Evolutionary conservation across 306 rosid genomes (phyloP).

Genomic region (Dryas drummondii): DNA sequence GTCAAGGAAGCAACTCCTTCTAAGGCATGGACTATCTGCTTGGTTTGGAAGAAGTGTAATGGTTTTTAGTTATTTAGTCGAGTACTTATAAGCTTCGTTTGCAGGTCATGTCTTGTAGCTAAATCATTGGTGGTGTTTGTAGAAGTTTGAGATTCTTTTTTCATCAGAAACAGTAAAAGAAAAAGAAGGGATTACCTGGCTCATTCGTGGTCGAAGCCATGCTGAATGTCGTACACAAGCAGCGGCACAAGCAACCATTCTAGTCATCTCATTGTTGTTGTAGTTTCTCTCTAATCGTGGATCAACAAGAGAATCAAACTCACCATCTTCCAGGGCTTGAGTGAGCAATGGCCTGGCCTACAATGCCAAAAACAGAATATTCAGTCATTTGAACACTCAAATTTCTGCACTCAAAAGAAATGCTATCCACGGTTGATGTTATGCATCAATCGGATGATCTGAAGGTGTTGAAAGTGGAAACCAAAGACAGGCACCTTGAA

Average conservation of each 20-base stretch:
- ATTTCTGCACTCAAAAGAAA: not conserved
- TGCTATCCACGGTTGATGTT: too few relatives aligned
- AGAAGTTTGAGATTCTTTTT: not conserved
- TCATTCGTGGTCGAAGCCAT: constrained; percentile 28
- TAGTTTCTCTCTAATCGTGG: constrained; percentile 23
- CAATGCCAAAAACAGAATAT: not conserved
- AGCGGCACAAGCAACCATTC: constrained; percentile 30
- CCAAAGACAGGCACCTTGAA: not conserved
- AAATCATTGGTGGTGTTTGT: not conserved
- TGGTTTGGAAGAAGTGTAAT: constrained; percentile 2
- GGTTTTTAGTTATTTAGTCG: not conserved
- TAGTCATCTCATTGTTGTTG: constrained; percentile 20
- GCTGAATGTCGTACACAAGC: constrained; percentile 33
- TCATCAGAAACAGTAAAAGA: not conserved
- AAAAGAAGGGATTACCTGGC: constrained; percentile 15
- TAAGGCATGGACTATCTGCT: constrained; percentile 50
- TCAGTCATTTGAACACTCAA: not conserved
- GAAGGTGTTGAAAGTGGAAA: not conserved
- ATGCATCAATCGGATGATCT: too few relatives aligned
- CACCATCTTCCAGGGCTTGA: constrained; percentile 20
- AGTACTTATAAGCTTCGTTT: too few relatives aligned
- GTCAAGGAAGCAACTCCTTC: constrained; percentile 46
- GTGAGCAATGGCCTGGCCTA: constrained; percentile 36
- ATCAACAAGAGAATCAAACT: constrained; percentile 22
- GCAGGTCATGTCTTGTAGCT: not conserved